Conservation (phyloP, 257 asterid species). For the Solanum pimpinellifolium region DNA sequence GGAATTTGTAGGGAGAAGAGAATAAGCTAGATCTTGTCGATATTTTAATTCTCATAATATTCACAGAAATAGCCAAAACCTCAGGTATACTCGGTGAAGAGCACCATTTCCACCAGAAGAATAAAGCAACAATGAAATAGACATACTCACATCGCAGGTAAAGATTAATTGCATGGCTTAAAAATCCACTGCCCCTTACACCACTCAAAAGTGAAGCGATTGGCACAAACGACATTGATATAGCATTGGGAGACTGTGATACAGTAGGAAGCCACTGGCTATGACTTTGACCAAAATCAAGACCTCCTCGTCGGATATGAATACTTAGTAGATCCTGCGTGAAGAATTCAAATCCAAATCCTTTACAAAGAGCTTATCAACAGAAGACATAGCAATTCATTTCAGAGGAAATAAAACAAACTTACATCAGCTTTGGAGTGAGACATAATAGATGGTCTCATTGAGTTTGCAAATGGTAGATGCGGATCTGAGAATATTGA, state of each 20-base stretch:
- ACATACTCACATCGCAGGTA: conserved; percentile 78
- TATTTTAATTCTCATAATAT: neutral
- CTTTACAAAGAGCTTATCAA: neutral
- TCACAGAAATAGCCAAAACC: neutral
- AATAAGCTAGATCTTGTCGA: neutral
- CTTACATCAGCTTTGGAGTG: conserved; percentile 69
- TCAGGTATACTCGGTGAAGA: neutral
- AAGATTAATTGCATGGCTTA: conserved; percentile 82
- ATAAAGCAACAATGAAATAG: neutral
- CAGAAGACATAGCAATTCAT: neutral
- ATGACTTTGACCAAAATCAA: conserved; percentile 73
- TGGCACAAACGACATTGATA: conserved; percentile 93
- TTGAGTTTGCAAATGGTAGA: conserved; percentile 46
- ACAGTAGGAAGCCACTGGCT: conserved; percentile 86
- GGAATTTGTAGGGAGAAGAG: neutral
- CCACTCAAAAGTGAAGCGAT: conserved; percentile 79
- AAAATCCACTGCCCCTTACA: conserved; percentile 73
- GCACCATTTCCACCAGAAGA: neutral
- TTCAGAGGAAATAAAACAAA: neutral
- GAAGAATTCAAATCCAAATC: neutral
- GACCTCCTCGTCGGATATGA: conserved; percentile 71
- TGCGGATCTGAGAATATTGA: conserved; percentile 55
- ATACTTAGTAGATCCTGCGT: conserved; percentile 70
- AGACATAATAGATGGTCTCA: conserved; percentile 52
- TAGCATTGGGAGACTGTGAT: conserved; percentile 67